Conservation (phyloP, 108 stramenopile species). For the Cyclotella sp. region DNA sequence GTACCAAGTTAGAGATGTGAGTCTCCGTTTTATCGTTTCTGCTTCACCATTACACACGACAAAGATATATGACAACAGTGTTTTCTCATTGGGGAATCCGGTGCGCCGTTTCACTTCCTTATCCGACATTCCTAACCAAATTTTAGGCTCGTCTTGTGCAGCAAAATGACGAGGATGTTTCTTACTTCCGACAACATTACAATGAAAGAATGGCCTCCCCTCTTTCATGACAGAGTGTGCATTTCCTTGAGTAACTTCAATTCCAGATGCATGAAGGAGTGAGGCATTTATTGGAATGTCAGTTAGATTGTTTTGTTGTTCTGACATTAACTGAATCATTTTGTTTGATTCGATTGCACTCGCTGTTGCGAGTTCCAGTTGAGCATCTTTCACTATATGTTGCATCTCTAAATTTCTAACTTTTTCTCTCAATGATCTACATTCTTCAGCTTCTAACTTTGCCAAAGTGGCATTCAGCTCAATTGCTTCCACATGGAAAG, state of each 20-base stretch:
- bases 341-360: not conserved
- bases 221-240: not conserved
- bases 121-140: not conserved
- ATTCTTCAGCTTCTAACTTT: not conserved
- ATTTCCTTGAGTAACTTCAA: not conserved
- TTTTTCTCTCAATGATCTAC: not conserved
- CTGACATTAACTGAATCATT: not conserved
- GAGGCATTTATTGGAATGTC: not conserved
- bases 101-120: constrained; percentile 21
- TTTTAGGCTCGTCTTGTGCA: not conserved
- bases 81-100: constrained; percentile 19
- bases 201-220: not conserved
- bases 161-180: not conserved
- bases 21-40: constrained; percentile 2
- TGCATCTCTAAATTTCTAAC: not conserved
- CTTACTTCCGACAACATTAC: not conserved
- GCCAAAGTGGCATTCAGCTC: not conserved
- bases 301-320: not conserved
- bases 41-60: constrained; percentile 40
- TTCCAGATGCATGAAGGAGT: not conserved
- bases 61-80: too few species aligned
- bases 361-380: not conserved
- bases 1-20: constrained; percentile 31
- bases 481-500: not conserved
- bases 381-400: not conserved